Evolutionary conservation across 495 filamentous ascomycete genomes (phyloP).

Genomic region (Pseudomonodictys pantanalensis): DNA sequence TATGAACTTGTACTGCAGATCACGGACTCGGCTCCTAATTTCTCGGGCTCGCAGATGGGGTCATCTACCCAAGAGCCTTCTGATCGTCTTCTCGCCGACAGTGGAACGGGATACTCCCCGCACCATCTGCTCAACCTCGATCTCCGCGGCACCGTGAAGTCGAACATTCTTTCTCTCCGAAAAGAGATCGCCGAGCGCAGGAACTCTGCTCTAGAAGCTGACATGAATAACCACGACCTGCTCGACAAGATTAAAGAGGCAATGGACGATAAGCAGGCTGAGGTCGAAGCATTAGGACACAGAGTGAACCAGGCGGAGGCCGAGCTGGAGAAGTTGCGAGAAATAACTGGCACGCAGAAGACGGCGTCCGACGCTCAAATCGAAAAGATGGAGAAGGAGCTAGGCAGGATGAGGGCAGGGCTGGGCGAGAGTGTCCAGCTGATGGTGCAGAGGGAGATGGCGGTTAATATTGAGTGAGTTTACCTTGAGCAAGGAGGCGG

Average conservation of each 20-base stretch:
- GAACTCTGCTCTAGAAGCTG: slow-evolving; percentile 74
- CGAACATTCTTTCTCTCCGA: slow-evolving; percentile 68
- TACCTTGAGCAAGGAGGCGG: neutral
- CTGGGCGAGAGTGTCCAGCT: slow-evolving; percentile 85
- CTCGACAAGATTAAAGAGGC: slow-evolving; percentile 91
- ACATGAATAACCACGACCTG: slow-evolving; percentile 86
- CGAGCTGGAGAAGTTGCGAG: slow-evolving; percentile 90
- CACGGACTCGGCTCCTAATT: slow-evolving; percentile 68
- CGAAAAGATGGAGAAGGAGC: slow-evolving; percentile 96
- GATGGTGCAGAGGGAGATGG: slow-evolving; percentile 95
- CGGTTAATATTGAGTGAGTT: slow-evolving; percentile 85
- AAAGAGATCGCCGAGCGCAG: slow-evolving; percentile 87
- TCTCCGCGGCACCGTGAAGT: slow-evolving; percentile 75
- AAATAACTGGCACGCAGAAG: slow-evolving; percentile 83
- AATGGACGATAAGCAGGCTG: slow-evolving; percentile 86
- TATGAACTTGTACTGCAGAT: slow-evolving; percentile 76
- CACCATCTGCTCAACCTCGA: slow-evolving; percentile 83
- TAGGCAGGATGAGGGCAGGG: slow-evolving; percentile 83
- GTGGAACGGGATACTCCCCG: slow-evolving; percentile 82
- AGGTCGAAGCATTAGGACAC: slow-evolving; percentile 90
- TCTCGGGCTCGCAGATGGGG: slow-evolving; percentile 69
- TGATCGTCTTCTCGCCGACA: slow-evolving; percentile 73
- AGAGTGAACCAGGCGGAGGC: slow-evolving; percentile 79
- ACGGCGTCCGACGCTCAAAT: slow-evolving; percentile 86
- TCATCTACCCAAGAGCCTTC: slow-evolving; percentile 48